Evolutionary conservation across 2,329 filamentous ascomycete genomes (phyloP).

Genomic region (Chaetomium sp.): DNA sequence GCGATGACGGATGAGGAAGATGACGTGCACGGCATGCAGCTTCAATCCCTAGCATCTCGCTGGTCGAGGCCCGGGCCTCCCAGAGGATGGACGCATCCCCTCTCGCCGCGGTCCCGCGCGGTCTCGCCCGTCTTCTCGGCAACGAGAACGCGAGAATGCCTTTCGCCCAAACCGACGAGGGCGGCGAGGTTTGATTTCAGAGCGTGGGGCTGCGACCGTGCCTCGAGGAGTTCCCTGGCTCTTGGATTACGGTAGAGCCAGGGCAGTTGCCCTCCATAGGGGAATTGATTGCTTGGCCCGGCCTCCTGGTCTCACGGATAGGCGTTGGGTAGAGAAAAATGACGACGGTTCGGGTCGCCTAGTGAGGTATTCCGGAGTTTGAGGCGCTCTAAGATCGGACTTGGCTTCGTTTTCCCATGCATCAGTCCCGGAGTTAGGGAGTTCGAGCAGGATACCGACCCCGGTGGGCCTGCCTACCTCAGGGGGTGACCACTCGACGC

Average conservation of each 20-base stretch:
- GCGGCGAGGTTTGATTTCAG: conserved; percentile 31
- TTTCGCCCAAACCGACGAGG: conserved; percentile 30
- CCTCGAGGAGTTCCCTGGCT: conserved; percentile 13
- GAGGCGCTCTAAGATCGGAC: not conserved
- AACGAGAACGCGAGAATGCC: conserved; percentile 29
- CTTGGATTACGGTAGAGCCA: conserved; percentile 7
- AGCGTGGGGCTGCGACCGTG: conserved; percentile 28
- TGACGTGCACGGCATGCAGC: not conserved
- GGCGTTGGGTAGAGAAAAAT: conserved; percentile 19
- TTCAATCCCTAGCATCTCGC: conserved; percentile 11
- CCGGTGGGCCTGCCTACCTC: not conserved
- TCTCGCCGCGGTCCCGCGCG: conserved; percentile 16
- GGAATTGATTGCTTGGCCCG: not conserved
- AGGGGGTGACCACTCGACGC: not conserved
- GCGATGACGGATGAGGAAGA: conserved; percentile 23
- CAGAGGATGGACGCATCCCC: conserved; percentile 8
- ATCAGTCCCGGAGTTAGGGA: conserved; percentile 9
- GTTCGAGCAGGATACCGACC: conserved; percentile 8
- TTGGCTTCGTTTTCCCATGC: not conserved
- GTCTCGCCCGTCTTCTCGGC: conserved; percentile 28
- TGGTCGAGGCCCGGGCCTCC: conserved; percentile 2
- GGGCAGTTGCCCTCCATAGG: not conserved
- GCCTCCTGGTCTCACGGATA: not conserved
- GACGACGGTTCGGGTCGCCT: not conserved
- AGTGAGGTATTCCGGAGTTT: conserved; percentile 14